Evolutionary conservation across 2,329 filamentous ascomycete species (phyloP).

Genomic region (Xylaria sp.): DNA sequence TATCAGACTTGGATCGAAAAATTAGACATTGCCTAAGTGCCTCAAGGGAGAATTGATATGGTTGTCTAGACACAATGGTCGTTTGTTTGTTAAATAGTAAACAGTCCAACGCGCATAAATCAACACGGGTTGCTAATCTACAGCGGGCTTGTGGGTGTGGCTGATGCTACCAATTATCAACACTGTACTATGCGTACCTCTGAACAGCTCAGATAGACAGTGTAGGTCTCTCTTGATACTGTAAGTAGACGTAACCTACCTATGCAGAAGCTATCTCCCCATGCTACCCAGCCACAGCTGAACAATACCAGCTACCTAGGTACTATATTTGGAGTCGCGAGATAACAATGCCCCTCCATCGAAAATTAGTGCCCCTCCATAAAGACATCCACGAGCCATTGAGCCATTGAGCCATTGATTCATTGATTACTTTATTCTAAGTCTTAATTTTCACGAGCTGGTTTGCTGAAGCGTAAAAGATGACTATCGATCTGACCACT

Average conservation of each 20-base stretch:
- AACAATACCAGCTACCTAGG: not conserved
- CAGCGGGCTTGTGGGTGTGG: not conserved
- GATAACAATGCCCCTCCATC: conserved; percentile 22
- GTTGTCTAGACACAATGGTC: conserved; percentile 30
- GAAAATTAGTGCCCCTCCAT: conserved; percentile 29
- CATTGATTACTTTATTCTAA: not conserved
- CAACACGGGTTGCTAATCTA: conserved; percentile 19
- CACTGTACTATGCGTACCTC: not conserved
- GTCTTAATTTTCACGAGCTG: not conserved
- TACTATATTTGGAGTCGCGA: not conserved
- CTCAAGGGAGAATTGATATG: conserved; percentile 5
- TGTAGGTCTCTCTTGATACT: not conserved
- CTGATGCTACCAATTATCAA: conserved; percentile 1
- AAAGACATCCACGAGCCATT: not conserved
- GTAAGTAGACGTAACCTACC: no score
- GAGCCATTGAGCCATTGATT: not conserved
- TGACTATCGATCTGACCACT: conserved; percentile 57
- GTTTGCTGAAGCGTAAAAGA: conserved; percentile 39
- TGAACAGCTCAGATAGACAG: not conserved
- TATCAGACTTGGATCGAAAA: conserved; percentile 24
- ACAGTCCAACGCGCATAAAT: conserved; percentile 34
- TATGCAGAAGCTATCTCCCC: no score
- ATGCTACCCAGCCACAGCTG: conserved; percentile 3
- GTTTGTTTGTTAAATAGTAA: conserved; percentile 37
- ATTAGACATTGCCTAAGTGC: conserved; percentile 11